Evolutionary conservation across 2,329 filamentous ascomycete genomes (phyloP).

Genomic region (Paramyrothecium sp.): DNA sequence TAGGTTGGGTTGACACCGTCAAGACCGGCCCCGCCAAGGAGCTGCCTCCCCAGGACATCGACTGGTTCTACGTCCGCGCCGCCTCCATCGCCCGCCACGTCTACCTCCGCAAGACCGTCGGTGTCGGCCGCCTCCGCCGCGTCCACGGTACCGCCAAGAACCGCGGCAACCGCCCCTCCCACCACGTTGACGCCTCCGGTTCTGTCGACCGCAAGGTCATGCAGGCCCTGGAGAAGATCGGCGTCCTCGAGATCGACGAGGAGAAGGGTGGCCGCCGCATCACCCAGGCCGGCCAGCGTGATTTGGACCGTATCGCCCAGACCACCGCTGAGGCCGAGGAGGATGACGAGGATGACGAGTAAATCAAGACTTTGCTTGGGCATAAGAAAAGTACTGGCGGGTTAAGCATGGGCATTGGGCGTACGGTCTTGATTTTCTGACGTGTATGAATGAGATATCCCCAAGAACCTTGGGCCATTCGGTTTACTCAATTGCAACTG

Average conservation of each 20-base stretch:
- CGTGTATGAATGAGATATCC: constrained; percentile 40
- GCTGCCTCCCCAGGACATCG: constrained; percentile 95
- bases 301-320: constrained; percentile 94
- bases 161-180: constrained; percentile 84
- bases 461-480: constrained; percentile 32
- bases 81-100: constrained; percentile 96
- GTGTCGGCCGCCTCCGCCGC: constrained; percentile 96
- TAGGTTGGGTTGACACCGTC: constrained; percentile 99
- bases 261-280: constrained; percentile 98
- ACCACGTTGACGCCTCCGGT: constrained; percentile 95
- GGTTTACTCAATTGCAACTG: constrained; percentile 25
- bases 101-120: constrained; percentile 99
- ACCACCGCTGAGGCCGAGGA: constrained; percentile 73
- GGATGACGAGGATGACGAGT: constrained; percentile 66
- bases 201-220: constrained; percentile 96
- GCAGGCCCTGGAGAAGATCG: constrained; percentile 98
- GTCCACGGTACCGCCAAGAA: constrained; percentile 97
- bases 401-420: constrained; percentile 32
- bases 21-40: constrained; percentile 97
- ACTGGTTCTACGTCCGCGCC: constrained; percentile 93
- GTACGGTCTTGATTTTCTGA: constrained; percentile 38
- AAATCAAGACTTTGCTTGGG: constrained; percentile 31
- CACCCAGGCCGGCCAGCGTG: constrained; percentile 96
- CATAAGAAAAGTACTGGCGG: constrained; percentile 16
- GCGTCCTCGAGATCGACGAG: constrained; percentile 95